These are phyloP conservation scores for Begonia masoniana DNA, from an alignment of 306 rosid genomes.

Conservation along the genomic window DNA sequence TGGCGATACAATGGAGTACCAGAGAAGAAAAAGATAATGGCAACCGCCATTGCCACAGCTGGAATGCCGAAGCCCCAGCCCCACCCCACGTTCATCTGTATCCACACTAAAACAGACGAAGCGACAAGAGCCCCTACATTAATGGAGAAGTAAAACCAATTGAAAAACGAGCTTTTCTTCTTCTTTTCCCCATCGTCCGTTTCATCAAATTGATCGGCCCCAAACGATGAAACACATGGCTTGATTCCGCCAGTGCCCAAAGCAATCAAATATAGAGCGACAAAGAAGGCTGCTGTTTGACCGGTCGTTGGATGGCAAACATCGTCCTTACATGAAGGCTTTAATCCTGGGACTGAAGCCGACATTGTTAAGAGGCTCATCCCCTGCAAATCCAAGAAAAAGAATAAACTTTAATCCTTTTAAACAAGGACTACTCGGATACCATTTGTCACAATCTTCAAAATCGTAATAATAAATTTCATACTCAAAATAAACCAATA, in stretches of 20 bases:
- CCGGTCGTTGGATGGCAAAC: constrained; percentile 39
- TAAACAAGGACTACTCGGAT: not conserved
- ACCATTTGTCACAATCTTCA: too few species aligned
- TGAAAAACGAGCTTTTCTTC: constrained; percentile 66
- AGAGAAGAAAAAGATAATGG: constrained; percentile 42
- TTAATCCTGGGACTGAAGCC: constrained; percentile 46
- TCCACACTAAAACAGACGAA: constrained; percentile 66
- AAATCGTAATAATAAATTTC: too few species aligned
- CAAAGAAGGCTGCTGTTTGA: constrained; percentile 31
- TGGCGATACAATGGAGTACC: constrained; percentile 51
- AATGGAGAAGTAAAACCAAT: constrained; percentile 83
- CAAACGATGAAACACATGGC: constrained; percentile 84
- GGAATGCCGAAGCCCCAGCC: constrained; percentile 90
- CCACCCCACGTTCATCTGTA: constrained; percentile 83
- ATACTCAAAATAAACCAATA: too few species aligned
- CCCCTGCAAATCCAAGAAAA: constrained; percentile 17
- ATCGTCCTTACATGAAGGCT: constrained; percentile 32
- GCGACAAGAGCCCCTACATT: constrained; percentile 68
- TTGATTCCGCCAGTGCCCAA: constrained; percentile 85
- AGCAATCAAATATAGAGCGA: constrained; percentile 69
- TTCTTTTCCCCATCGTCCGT: constrained; percentile 38
- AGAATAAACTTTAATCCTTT: not conserved
- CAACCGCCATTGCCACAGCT: constrained; percentile 64
- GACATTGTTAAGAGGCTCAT: constrained; percentile 54
- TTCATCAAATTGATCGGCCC: constrained; percentile 87